Base-by-base conservation (phyloP, 371 early-diverging fungal species). In the Rhizopus microsporus region DNA sequence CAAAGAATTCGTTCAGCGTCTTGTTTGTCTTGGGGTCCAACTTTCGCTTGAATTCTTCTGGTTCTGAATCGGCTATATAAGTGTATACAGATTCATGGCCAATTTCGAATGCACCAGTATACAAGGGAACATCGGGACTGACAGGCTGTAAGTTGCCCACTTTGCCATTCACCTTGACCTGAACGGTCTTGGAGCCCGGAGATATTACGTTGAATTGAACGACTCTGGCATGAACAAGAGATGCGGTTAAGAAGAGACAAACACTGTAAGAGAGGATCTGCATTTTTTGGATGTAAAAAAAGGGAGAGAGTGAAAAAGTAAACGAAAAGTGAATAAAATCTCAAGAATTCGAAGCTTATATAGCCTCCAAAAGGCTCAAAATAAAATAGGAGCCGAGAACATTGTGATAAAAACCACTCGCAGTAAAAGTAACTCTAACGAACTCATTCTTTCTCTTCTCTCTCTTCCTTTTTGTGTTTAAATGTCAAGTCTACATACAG, bases 151-250 rank as follows among this genome's bases (percentile, higher is more conserved):
- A 53, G 9, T 61, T 32, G 0, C 67, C 64, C 3, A 15, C 12
- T 43, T 68, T 60, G 15, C 80, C 82, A 54, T 60, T 59, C 10
- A 81, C 63, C 2, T 69, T 68, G 8, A 83, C 84, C 54, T 72
- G 65, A 1, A 80, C 81, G 2, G 31, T 49, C 15, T 57, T 67
- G 0, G 71, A 69, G 30, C 68, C 72, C 6, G 84, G 84, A 13
- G 81, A 78, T 10, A 83, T 53, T 7, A 83, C 80, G 35, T 70
- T 71, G 53, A 83, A 83, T 39, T 61, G 62, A 37, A 77, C 71
- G 32, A 57, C 43, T 7, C 76, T 72, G 17, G 80, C 80, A 34
- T 74, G 44, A 9, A 39, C 61, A 23, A 29, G 4, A 17, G 46
- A 29, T 10, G 10, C 29, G 2, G 30, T 12, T 29, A 46, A 46